Evolutionary conservation across 352 stramenopile genomes (phyloP), one percentile per base, ranked within the genome.

Genomic region (Pythium scleroteichum): DNA sequence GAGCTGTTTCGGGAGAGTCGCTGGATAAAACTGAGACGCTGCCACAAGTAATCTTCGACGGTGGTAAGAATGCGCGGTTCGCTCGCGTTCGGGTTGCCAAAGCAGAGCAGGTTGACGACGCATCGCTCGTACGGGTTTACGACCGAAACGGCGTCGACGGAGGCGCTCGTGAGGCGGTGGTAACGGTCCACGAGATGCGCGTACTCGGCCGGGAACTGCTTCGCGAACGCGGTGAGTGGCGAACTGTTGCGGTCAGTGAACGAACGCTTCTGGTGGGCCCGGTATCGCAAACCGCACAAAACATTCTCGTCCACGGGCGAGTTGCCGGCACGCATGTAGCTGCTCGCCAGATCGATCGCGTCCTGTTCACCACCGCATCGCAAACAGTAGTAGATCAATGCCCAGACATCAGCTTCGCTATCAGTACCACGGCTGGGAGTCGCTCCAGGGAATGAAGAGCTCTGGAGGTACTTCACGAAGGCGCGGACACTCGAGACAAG

Each of bases 21-120:
- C 69, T 93, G 79, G 27, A 90, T 81, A 44, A 92, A 95, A 63
- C 80, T 92, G 23, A 92, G 71, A 0, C 84, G 81, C 57, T 95
- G 85, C 85, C 85, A 95, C 48, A 95, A 39, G 52, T 93, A 95
- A 57, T 95, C 85, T 68, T 95, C 85, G 44, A 95, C 82, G 22
- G 84, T 95, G 24, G 80, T 84, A 35, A 90, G 61, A 42, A 95
- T 87, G 40, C 82, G 82, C 3, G 72, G 64, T 54, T 95, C 82
- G 35, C 83, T 90, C 19, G 78, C 75, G 53, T 93, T 91, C 20
- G 87, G 64, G 58, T 95, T 90, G 47, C 80, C 78, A 54, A 90
- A 84, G 57, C 79, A 87, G 22, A 95, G 49, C 46, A 95, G 26
- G 56, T 95, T 95, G 17, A 95, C 48, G n/a, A 93, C 85, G 6